Conservation (phyloP, 2,329 filamentous ascomycete species). For the Trichoderma polysporum region DNA sequence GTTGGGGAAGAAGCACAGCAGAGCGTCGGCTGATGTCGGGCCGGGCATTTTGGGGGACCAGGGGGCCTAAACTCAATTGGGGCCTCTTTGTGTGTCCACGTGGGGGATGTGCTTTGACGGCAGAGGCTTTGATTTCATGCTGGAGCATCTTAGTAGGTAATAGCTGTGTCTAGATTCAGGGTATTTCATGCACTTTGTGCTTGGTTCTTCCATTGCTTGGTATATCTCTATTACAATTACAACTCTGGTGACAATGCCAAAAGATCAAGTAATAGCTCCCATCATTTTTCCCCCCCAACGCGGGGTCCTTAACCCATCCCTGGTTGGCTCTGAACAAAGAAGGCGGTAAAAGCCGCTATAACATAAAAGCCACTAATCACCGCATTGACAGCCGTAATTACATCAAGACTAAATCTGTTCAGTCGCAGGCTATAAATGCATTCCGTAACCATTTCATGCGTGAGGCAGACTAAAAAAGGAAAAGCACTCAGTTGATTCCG, state of each 20-base stretch:
- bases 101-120: conserved; percentile 14
- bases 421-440: neutral
- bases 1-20: conserved; percentile 20
- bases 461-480: neutral
- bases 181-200: neutral
- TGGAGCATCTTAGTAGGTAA: neutral
- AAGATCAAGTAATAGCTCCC: too few species aligned
- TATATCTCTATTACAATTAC: neutral
- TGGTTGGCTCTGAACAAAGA: neutral
- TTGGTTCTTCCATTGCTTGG: neutral
- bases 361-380: neutral
- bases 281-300: neutral
- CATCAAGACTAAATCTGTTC: neutral
- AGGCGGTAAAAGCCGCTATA: neutral
- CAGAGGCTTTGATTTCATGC: neutral
- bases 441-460: neutral
- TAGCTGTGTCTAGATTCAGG: neutral
- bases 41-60: conserved; percentile 11
- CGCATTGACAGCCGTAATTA: neutral
- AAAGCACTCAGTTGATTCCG: neutral
- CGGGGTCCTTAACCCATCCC: neutral
- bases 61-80: conserved; percentile 16
- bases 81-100: conserved; percentile 20
- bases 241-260: too few species aligned
- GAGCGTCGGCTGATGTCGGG: conserved; percentile 35